These are phyloP conservation scores for Epichloe sylvatica DNA, from an alignment of 2,329 filamentous ascomycete species.

Conservation along the genomic window DNA sequence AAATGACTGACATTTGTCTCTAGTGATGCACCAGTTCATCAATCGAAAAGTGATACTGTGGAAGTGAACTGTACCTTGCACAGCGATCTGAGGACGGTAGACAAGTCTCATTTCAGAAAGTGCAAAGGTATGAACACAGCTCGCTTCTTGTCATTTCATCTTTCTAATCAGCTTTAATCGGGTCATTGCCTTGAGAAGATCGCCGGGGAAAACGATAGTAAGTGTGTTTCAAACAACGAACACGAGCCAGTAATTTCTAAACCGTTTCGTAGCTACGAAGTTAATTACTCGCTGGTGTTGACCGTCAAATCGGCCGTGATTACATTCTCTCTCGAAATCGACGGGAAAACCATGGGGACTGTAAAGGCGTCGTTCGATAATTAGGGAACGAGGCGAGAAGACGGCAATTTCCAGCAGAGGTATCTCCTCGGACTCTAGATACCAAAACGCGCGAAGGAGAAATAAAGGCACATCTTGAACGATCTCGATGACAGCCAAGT, in stretches of 20 bases:
- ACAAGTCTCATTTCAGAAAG: not conserved
- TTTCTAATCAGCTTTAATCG: too few species aligned
- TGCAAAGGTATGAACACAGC: too few species aligned
- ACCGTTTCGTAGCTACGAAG: not conserved
- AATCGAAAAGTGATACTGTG: not conserved
- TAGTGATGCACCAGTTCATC: not conserved
- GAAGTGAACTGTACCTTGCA: not conserved
- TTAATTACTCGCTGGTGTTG: not conserved
- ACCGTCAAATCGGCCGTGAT: slow-evolving; percentile 2
- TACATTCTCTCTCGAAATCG: slow-evolving; percentile 1
- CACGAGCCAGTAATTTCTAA: too few species aligned
- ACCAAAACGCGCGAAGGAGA: too few species aligned
- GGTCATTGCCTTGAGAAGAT: too few species aligned
- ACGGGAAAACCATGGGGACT: not conserved
- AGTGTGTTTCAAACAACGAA: too few species aligned
- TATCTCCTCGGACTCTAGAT: too few species aligned
- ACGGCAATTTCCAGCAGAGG: too few species aligned
- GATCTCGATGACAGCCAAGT: not conserved
- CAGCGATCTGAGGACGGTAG: not conserved
- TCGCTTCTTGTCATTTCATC: too few species aligned
- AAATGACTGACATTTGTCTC: not conserved
- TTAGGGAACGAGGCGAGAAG: too few species aligned
- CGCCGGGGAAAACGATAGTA: too few species aligned
- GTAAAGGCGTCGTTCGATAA: not conserved
- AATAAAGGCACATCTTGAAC: not conserved